Evolutionary conservation across 1,284 basidiomycete species (phyloP), one percentile per base, ranked within the genome.

Genomic region (Ustilago hordei): DNA sequence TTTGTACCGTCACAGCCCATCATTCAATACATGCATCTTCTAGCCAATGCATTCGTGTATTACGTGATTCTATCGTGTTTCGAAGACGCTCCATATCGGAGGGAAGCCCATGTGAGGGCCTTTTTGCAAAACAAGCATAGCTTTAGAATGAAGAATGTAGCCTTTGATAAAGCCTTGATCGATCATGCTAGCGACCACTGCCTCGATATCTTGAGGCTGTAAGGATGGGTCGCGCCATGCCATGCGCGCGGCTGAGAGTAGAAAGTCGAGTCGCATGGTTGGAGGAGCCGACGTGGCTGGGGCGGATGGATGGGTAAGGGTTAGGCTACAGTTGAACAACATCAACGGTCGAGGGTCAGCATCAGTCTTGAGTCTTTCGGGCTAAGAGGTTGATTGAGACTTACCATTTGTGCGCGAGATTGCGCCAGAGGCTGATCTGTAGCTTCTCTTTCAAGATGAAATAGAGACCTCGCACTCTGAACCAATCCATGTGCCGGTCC

Each of bases 141-240:
- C 72, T 52, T 85, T 85, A 34, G 83, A 83, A 57, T 87, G 87
- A 17, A 86, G 66, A 13, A 87, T 86, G 78, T 87, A 87, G 3
- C 85, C 87, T 61, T 87, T 87, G 63, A 87, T 64, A 69, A 86
- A 86, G 39, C 87, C 87, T 79, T 87, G 86, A 54, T 87, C 87
- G 64, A 88, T 83, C 47, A 88, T 68, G 38, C 84, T 85, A 2
- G 83, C 84, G 12, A 84, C 78, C 66, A 88, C 83, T 32, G 84
- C 82, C 62, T 87, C 87, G 41, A 87, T 74, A 59, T 88, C 87
- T 43, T 86, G 85, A 12, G 81, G 19, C 53, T 85, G 81, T 32
- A 87, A 71, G 4, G 73, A 53, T 8, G 63, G 17, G 35, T 86
- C 85, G 12, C 69, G 66, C 80, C 87, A 87, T 5, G 85, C 83